phyloP scores from a whole-genome alignment of 208 protist species.

The Leptomonas seymouri region DNA sequence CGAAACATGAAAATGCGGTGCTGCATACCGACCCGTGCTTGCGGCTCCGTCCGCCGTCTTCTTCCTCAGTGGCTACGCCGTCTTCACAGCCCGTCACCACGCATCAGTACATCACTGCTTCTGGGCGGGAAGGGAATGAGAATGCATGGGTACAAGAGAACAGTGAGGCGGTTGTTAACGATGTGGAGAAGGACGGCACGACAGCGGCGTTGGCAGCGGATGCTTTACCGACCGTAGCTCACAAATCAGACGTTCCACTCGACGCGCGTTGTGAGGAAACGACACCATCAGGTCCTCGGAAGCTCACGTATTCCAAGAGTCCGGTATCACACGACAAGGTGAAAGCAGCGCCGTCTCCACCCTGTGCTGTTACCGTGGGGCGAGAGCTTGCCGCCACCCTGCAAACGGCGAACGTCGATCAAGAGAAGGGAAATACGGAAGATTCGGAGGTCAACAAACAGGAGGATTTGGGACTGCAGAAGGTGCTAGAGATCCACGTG shows the following conservation, averaged over 20 bases:
- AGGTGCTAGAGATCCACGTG: not conserved
- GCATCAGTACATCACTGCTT: not conserved
- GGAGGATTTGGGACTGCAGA: not conserved
- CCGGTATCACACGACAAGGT: not conserved
- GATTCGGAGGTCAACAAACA: not conserved
- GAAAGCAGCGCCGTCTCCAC: not conserved
- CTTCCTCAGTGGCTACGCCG: not conserved
- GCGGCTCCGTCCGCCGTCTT: not conserved
- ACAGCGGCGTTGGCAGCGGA: not conserved
- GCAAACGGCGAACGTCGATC: not conserved
- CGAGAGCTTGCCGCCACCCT: not conserved
- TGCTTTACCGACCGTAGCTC: not conserved
- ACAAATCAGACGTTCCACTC: not conserved
- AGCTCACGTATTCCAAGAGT: constrained; percentile 3
- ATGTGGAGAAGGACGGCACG: not conserved
- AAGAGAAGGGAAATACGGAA: not conserved
- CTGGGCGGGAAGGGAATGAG: not conserved
- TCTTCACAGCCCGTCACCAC: not conserved
- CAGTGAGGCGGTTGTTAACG: no score
- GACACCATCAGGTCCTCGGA: not conserved
- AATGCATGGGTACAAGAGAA: not conserved
- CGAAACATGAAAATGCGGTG: not conserved
- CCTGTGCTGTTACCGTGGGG: constrained; percentile 3
- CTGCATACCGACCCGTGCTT: constrained; percentile 3
- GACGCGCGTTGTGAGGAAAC: not conserved